Percentiles rank a stretch among this genome's conserved stretches.
phyloP scores from a whole-genome alignment of 78 protist genomes.

The Monocercomonoides exilis region DNA sequence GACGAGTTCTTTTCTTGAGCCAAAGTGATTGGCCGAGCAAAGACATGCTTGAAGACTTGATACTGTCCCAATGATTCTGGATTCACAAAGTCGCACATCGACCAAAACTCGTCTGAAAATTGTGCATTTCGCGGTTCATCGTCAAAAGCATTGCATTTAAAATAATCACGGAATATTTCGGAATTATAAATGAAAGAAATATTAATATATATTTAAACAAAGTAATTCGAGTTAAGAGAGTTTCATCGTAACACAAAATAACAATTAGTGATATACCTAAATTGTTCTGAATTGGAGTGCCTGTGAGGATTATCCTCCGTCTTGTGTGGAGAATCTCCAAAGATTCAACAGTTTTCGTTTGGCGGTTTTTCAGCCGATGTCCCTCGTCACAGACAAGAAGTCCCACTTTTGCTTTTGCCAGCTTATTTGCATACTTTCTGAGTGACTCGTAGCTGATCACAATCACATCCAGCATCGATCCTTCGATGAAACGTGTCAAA shows the following conservation, averaged over 20 bases:
- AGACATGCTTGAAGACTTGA: neutral
- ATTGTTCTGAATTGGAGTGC: slow-evolving; percentile 8
- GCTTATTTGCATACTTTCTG: neutral
- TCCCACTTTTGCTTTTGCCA: neutral
- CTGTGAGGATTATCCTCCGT: neutral
- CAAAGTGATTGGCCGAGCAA: neutral
- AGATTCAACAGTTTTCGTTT: neutral
- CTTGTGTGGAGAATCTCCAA: neutral
- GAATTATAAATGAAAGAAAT: too few species aligned
- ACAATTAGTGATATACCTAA: neutral
- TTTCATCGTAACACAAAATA: too few species aligned
- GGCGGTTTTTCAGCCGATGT: slow-evolving; percentile 2
- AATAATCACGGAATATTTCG: too few species aligned
- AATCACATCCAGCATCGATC: neutral
- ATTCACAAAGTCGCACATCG: slow-evolving; percentile 13
- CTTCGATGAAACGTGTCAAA: neutral
- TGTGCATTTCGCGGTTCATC: too few species aligned
- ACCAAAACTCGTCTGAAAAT: neutral
- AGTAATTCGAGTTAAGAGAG: too few species aligned
- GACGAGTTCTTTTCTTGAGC: neutral
- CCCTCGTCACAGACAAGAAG: slow-evolving; percentile 14
- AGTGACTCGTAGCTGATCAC: neutral
- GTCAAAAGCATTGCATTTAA: too few species aligned
- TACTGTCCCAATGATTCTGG: neutral
- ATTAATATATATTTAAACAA: too few species aligned